Conservation (phyloP, 2,329 filamentous ascomycete species). For the Botrytis cinerea region DNA sequence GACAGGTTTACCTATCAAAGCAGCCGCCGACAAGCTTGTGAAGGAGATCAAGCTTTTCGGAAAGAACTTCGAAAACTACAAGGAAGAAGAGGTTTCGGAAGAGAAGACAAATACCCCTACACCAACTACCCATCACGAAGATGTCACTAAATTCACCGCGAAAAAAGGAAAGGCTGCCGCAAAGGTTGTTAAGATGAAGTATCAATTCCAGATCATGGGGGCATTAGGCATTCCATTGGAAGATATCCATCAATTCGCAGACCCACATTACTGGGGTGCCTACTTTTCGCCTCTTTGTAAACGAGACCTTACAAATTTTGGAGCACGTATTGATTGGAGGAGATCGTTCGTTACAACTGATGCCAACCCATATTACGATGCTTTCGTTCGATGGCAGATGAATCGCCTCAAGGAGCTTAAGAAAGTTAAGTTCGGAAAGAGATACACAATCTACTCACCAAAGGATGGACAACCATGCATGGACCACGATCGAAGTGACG, state of each 20-base stretch:
- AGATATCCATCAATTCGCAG: conserved; percentile 91
- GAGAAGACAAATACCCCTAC: conserved; percentile 54
- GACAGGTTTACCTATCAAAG: conserved; percentile 98
- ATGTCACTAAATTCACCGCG: conserved; percentile 86
- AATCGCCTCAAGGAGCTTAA: conserved; percentile 82
- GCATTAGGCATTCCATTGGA: conserved; percentile 82
- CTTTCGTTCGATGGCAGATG: conserved; percentile 97
- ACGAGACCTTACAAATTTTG: conserved; percentile 78
- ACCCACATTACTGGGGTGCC: conserved; percentile 88
- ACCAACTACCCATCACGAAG: conserved; percentile 70
- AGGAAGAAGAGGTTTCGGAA: conserved; percentile 59
- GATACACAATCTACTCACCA: conserved; percentile 90
- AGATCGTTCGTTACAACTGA: conserved; percentile 92
- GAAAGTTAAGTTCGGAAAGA: conserved; percentile 91
- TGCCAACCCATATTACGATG: conserved; percentile 94
- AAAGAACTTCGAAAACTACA: conserved; percentile 77
- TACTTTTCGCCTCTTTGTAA: conserved; percentile 85
- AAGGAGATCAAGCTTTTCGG: conserved; percentile 90
- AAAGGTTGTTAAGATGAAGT: conserved; percentile 91
- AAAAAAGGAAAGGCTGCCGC: conserved; percentile 91
- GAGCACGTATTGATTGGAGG: conserved; percentile 89
- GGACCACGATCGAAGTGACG: conserved; percentile 81
- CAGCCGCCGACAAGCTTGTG: conserved; percentile 90
- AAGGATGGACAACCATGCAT: conserved; percentile 88
- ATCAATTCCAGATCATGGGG: conserved; percentile 94